Conservation (phyloP, 108 stramenopile genomes). For the Bacterosira constricta region DNA sequence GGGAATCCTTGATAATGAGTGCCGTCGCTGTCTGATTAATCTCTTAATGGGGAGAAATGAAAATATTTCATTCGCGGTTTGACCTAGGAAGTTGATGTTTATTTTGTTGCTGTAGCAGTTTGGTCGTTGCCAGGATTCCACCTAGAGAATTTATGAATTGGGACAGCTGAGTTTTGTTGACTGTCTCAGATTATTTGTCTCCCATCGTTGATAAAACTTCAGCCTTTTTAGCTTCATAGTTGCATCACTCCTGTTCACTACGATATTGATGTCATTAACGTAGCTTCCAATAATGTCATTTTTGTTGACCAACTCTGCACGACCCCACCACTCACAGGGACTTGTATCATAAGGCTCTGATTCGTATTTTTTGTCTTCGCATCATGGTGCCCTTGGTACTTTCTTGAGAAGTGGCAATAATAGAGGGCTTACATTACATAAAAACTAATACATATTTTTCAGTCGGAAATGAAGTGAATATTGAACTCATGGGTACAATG, state of each 20-base stretch:
- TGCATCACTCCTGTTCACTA: neutral
- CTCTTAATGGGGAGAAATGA: neutral
- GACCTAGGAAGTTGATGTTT: neutral
- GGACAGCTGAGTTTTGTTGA: neutral
- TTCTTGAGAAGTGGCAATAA: no score
- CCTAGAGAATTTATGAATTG: slow-evolving; percentile 6
- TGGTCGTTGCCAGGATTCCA: slow-evolving; percentile 11
- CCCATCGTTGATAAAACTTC: neutral
- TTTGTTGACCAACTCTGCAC: neutral
- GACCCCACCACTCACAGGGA: slow-evolving; percentile 9
- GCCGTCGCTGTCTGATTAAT: neutral
- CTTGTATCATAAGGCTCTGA: slow-evolving; percentile 9
- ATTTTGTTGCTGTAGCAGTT: neutral
- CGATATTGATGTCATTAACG: neutral
- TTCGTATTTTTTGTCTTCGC: neutral
- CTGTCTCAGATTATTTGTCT: neutral
- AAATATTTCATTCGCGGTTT: neutral
- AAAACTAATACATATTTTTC: no score
- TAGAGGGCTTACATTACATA: no score
- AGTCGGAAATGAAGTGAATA: slow-evolving; percentile 14
- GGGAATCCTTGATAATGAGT: neutral
- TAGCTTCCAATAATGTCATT: slow-evolving; percentile 12
- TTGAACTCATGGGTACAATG: neutral
- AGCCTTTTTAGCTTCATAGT: neutral
- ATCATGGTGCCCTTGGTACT: neutral